These are phyloP conservation scores for Nidula niveotomentosa DNA, from an alignment of 1,284 basidiomycete species.

Conservation along the genomic window DNA sequence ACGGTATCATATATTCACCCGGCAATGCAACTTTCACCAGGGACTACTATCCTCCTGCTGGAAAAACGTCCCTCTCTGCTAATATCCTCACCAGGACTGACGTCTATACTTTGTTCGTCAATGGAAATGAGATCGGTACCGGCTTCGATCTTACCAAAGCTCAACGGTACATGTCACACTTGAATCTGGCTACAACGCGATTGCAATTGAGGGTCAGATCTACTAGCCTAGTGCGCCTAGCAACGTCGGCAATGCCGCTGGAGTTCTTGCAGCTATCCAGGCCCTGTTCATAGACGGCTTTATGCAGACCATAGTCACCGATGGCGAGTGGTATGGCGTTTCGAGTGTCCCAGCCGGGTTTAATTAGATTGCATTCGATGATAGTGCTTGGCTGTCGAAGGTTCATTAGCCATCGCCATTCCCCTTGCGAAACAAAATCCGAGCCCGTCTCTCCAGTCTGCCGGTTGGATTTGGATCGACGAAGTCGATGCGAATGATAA, in stretches of 20 bases:
- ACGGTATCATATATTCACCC: conserved; percentile 2
- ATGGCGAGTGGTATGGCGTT: conserved; percentile 7
- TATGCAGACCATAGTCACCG: conserved; percentile 11
- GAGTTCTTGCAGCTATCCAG: conserved; percentile 20
- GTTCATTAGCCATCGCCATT: not conserved
- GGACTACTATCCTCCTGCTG: conserved; percentile 15
- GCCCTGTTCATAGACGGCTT: conserved; percentile 24
- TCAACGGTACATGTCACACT: conserved; percentile 20
- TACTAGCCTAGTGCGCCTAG: conserved; percentile 7
- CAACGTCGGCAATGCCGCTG: conserved; percentile 12
- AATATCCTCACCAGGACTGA: conserved; percentile 22
- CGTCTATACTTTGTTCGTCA: conserved; percentile 23
- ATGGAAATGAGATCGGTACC: conserved; percentile 18
- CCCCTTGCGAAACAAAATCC: not conserved
- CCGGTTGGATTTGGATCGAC: conserved; percentile 24
- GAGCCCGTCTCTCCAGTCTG: not conserved
- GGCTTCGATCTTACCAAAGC: conserved; percentile 11
- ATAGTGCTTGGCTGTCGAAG: conserved; percentile 6
- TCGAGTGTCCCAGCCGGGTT: conserved; percentile 5
- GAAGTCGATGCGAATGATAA: conserved; percentile 10
- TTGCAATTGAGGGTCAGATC: conserved; percentile 18
- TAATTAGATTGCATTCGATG: conserved; percentile 4
- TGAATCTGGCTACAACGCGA: conserved; percentile 20
- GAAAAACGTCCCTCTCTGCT: conserved; percentile 17
- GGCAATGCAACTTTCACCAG: conserved; percentile 20